Conservation (phyloP, 805 yeast genomes). For the Wickerhamomyces ciferrii region DNA sequence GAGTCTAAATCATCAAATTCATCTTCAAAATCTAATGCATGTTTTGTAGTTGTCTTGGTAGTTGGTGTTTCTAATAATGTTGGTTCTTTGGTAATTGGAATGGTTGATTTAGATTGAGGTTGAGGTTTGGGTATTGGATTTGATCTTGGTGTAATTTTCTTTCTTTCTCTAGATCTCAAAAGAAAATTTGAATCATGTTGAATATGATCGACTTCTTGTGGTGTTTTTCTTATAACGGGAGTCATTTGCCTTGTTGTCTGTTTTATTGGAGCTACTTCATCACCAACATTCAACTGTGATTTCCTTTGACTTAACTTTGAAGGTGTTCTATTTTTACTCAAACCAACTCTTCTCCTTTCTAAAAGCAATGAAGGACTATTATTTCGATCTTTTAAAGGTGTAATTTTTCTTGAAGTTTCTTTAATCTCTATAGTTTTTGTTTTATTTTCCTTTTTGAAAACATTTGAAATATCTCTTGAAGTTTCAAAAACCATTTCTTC, state of each 20-base stretch:
- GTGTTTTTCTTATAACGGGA: too few relatives aligned
- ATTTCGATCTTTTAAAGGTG: not conserved
- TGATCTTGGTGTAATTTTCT: not conserved
- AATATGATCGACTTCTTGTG: not conserved
- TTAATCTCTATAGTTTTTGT: not conserved
- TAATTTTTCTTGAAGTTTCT: not conserved
- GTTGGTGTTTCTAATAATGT: not conserved
- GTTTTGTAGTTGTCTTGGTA: not conserved
- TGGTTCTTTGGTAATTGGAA: not conserved
- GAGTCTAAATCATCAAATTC: not conserved
- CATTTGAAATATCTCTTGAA: constrained; percentile 13
- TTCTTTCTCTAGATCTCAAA: not conserved
- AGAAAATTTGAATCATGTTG: not conserved
- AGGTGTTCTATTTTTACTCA: constrained; percentile 11
- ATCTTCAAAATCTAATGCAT: not conserved
- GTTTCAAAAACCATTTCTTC: constrained; percentile 7
- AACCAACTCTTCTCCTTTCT: constrained; percentile 13
- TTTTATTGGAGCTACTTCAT: not conserved
- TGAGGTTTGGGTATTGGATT: not conserved
- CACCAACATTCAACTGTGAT: not conserved
- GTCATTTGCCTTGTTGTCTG: too few relatives aligned
- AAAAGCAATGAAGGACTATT: not conserved
- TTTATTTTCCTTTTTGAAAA: constrained; percentile 7
- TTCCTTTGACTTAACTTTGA: constrained; percentile 3
- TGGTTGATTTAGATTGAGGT: too few relatives aligned